Conservation (phyloP, 768 basidiomycete species). For the Tulasnella sp. region DNA sequence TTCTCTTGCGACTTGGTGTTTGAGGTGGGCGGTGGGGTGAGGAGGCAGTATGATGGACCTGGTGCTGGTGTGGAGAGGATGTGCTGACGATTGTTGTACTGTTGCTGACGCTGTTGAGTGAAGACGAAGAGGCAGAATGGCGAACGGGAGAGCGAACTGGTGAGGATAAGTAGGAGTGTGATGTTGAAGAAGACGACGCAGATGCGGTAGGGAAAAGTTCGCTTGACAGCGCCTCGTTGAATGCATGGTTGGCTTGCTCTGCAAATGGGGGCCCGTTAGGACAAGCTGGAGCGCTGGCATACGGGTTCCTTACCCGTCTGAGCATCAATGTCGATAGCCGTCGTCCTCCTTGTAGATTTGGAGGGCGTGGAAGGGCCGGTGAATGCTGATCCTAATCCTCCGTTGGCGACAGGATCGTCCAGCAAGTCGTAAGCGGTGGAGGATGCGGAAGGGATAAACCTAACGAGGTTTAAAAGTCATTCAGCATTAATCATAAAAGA, state of each 20-base stretch:
- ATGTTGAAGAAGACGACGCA: slow-evolving; percentile 24
- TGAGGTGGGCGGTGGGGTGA: slow-evolving; percentile 15
- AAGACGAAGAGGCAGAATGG: not conserved
- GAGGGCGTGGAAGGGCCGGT: slow-evolving; percentile 50
- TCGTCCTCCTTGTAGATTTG: slow-evolving; percentile 44
- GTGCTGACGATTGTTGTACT: slow-evolving; percentile 1
- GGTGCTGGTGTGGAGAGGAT: slow-evolving; percentile 13
- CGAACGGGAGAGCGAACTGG: slow-evolving; percentile 13
- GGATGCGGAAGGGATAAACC: slow-evolving; percentile 6
- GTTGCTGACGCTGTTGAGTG: not conserved
- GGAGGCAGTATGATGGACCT: slow-evolving; percentile 14
- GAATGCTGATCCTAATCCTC: slow-evolving; percentile 9
- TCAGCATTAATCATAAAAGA: not conserved
- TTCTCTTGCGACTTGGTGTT: not conserved
- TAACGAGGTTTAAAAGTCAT: not conserved
- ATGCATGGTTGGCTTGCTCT: slow-evolving; percentile 39
- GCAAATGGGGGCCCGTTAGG: not conserved
- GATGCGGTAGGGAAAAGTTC: slow-evolving; percentile 35
- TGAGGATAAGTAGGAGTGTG: slow-evolving; percentile 26
- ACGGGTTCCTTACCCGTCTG: slow-evolving; percentile 47
- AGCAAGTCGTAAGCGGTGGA: not conserved
- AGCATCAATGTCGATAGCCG: slow-evolving; percentile 68
- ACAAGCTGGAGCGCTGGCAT: not conserved
- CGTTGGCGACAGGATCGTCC: slow-evolving; percentile 7
- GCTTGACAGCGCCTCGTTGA: slow-evolving; percentile 35